Base-by-base conservation (phyloP, 208 protist species). In the Trypanosoma conorhini region DNA sequence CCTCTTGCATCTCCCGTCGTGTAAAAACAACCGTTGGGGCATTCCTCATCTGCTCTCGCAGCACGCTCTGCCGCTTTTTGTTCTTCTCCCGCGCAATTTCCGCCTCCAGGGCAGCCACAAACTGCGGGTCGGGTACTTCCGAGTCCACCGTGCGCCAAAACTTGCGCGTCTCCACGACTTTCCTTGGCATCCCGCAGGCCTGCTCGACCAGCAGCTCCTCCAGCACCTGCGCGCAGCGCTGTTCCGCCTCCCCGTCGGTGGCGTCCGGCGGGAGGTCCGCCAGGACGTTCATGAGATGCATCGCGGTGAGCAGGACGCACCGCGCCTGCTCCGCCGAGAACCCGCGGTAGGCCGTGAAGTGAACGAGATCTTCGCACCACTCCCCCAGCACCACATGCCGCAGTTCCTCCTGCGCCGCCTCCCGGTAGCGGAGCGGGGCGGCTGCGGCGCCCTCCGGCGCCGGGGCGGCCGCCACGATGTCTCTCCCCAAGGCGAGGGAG, bases 291-390 rank as follows among this genome's bases (percentile, higher is more conserved):
- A 93, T 59, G 31, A 89, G 67, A 21, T 81, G 74, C 52, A 91
- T 69, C 30, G 80, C 80, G 33, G 85, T 74, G 3, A 93, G 79
- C 50, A 95, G 70, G 10, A 95, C 60, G 59, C 81, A 88, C 55
- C 85, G 87, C 54, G 78, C 67, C 79, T 95, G 90, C 56, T 76
- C 66, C 7, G 67, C 67, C 9, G 72, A 84, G 66, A 91, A 93
- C 33, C 68, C 76, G 12, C 72, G 67, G 33, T 72, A 68, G 5
- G 66, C 42, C 0, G 81, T 64, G 35, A 92, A 92, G 22, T 78
- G 55, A 24, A 93, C 70, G 8, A 87, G 46, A 22, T 90, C 87
- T 62, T 90, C 82, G 46, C 90, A 87, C 90, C 90, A 95, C 68
- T 93, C 85, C 8, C 88, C 55, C 35, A 95, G 21, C 21, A 79